phyloP scores from a whole-genome alignment of 2,329 filamentous ascomycete species.

The Onygena corvina region DNA sequence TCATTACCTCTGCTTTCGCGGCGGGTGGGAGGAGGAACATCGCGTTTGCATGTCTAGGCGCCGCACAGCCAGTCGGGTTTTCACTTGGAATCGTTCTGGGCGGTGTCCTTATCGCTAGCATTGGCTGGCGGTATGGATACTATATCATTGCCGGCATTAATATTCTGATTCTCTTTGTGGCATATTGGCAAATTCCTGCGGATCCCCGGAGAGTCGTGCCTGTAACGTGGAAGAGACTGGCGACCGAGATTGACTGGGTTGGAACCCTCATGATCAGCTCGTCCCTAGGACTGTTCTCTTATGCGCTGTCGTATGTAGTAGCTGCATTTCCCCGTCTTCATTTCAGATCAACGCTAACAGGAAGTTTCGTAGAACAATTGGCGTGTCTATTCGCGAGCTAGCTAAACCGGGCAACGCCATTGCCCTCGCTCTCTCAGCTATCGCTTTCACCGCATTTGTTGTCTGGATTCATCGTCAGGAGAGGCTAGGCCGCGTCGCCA shows the following conservation, averaged over 20 bases:
- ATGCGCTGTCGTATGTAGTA: conserved; percentile 38
- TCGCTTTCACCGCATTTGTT: conserved; percentile 38
- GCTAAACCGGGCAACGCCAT: conserved; percentile 43
- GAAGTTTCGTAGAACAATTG: conserved; percentile 13
- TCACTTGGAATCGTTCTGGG: conserved; percentile 39
- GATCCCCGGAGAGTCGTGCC: conserved; percentile 11
- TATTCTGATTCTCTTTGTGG: conserved; percentile 8
- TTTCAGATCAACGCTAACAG: neutral
- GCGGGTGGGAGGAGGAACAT: conserved; percentile 38
- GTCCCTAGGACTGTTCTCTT: conserved; percentile 40
- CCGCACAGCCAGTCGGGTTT: conserved; percentile 40
- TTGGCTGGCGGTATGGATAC: conserved; percentile 44
- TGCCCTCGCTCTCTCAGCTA: conserved; percentile 12
- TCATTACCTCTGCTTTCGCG: conserved; percentile 37
- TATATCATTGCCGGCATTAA: conserved; percentile 38
- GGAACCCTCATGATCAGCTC: conserved; percentile 38
- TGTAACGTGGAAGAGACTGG: conserved; percentile 8
- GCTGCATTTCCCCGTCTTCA: neutral
- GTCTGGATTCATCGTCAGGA: conserved; percentile 42
- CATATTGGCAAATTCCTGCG: conserved; percentile 12
- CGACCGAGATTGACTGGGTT: conserved; percentile 40
- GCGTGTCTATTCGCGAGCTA: conserved; percentile 45
- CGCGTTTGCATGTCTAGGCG: conserved; percentile 40
- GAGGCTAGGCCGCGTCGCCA: conserved; percentile 33
- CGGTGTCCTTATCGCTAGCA: conserved; percentile 39